A percentile compares a stretch with the other conserved stretches of the same genome.
phyloP scores from a whole-genome alignment of 1,284 basidiomycete species.

The Taiwanofungus camphoratus region DNA sequence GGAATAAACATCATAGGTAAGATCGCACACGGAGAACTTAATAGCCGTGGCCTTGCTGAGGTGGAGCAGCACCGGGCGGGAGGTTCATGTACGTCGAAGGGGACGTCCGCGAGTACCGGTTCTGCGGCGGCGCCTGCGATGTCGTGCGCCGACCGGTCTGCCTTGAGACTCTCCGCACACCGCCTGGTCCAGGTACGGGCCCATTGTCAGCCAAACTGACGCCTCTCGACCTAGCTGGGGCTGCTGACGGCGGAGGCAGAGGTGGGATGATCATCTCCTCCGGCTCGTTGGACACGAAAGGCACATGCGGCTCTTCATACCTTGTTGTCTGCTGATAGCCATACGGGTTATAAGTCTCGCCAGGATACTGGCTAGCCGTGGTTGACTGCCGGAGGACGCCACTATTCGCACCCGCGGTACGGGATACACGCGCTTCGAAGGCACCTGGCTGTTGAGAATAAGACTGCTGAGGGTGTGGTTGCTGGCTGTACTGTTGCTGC shows the following conservation, averaged over 20 bases:
- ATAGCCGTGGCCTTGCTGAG: slow-evolving; percentile 36
- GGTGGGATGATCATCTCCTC: slow-evolving; percentile 32
- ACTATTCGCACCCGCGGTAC: slow-evolving; percentile 32
- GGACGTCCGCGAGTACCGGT: slow-evolving; percentile 66
- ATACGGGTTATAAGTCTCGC: slow-evolving; percentile 52
- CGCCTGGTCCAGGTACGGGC: slow-evolving; percentile 71
- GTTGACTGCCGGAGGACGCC: slow-evolving; percentile 39
- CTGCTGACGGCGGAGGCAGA: slow-evolving; percentile 11
- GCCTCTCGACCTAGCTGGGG: slow-evolving; percentile 39
- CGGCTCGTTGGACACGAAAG: slow-evolving; percentile 29
- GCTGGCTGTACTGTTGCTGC: slow-evolving; percentile 9
- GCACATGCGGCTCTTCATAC: slow-evolving; percentile 33
- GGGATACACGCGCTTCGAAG: slow-evolving; percentile 40
- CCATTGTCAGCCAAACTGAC: slow-evolving; percentile 75
- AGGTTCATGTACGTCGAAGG: slow-evolving; percentile 36
- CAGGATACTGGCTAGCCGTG: slow-evolving; percentile 34
- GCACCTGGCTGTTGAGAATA: background rate
- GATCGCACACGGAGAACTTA: no score
- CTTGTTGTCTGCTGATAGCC: slow-evolving; percentile 30
- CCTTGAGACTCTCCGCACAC: slow-evolving; percentile 66
- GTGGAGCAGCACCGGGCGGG: slow-evolving; percentile 72
- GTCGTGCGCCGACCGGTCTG: slow-evolving; percentile 44
- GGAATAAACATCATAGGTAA: no score
- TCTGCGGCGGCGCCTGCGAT: slow-evolving; percentile 54
- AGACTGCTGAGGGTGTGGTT: slow-evolving; percentile 10